Base-by-base conservation (phyloP, 306 rosid species). In the Luffa acutangula region DNA sequence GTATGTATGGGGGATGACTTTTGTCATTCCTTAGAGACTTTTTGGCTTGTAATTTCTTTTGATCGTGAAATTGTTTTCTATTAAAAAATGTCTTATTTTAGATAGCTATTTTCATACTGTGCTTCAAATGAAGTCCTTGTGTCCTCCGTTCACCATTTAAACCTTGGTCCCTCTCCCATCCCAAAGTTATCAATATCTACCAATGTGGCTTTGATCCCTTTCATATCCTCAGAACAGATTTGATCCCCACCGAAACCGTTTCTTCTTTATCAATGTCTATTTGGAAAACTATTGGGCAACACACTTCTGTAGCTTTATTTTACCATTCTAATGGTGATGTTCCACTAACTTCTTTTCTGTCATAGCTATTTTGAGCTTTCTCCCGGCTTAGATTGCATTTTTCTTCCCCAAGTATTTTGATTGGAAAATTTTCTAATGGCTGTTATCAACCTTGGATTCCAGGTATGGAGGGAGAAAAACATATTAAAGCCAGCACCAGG, bases 381-480 rank as follows among this genome's bases (percentile, higher is more conserved):
- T 31, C 13, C 59, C 49, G 17, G 42, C 10, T 7, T 11, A 21
- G n/a, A 15, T 33, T 49, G 21, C 25, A 21, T 45, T 45, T 73
- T 7, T 52, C 20, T 31, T 37, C 33, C 12, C 18, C 48, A 4
- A 56, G 33, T 39, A 6, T 49, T 34, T 36, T 33, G 63, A 31
- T 3, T 39, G 12, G 21, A 9, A 58, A 37, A 10, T 39, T 18
- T 41, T 34, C 12, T 76, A n/a, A 57, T 56, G 17, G 39, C 79
- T 57, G 69, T n/a, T 42, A 57, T 76, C 69, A 10, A 37, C 80
- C n/a, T 57, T 4, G 63, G 9, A 42, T 76, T 72, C 83, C 60
- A 95, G 99, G 96, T 95, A 64, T 95, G 99, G 99, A 91, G 99
- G 85, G 99, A 95, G 89, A 95, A 95, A 83, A 95, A 93, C 63